Percentiles rank a stretch among this genome's conserved stretches.
Conservation (phyloP, 257 asterid species). For the Petunia secreta region DNA sequence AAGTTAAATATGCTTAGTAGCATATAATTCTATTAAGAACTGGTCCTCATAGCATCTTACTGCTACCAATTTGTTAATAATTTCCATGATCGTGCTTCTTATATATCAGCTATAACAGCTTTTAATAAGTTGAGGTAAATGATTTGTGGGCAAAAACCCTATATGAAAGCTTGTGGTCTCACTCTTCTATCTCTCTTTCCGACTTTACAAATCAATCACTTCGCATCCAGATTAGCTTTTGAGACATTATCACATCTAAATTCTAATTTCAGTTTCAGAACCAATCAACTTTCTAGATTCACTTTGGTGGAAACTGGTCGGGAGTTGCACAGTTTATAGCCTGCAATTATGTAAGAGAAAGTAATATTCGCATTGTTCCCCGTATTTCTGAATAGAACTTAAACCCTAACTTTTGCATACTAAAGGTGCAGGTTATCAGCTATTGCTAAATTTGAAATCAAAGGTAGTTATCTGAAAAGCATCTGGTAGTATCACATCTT, state of each 20-base stretch:
- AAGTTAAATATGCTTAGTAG: not conserved
- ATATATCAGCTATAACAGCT: not conserved
- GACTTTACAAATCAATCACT: not conserved
- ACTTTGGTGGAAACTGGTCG: not conserved
- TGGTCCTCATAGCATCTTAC: not conserved
- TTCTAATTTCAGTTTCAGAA: constrained; percentile 13
- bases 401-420: not conserved
- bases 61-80: not conserved
- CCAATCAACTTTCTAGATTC: not conserved
- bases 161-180: not conserved
- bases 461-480: not conserved
- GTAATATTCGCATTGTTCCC: not conserved
- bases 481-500: constrained; percentile 3
- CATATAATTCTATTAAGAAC: not conserved
- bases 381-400: constrained; percentile 1
- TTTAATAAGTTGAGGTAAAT: not conserved
- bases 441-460: not conserved
- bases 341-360: not conserved
- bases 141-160: not conserved
- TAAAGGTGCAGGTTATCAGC: constrained; percentile 1
- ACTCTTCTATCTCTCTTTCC: not conserved
- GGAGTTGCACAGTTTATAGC: not conserved
- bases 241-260: constrained; percentile 18
- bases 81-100: not conserved
- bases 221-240: not conserved